Conservation (phyloP, 768 basidiomycete species). For the Leccinum rimulosum region DNA sequence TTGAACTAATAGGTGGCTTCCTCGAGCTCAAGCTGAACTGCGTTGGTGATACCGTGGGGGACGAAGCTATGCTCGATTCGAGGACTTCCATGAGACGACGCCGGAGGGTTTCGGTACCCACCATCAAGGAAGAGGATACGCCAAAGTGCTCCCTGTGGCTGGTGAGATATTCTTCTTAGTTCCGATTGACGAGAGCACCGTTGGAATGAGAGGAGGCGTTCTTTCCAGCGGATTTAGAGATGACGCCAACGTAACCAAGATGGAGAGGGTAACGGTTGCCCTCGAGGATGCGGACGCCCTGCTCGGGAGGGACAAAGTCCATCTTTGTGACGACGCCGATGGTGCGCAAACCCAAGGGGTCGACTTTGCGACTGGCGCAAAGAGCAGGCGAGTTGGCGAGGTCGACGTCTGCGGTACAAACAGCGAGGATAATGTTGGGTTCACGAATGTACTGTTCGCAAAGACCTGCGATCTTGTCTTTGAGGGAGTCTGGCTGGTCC, state of each 20-base stretch:
- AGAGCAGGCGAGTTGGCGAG: constrained; percentile 97
- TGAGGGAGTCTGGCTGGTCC: constrained; percentile 93
- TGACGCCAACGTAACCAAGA: constrained; percentile 95
- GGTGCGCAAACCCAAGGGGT: constrained; percentile 91
- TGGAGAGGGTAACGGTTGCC: constrained; percentile 97
- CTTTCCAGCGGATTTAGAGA: constrained; percentile 74
- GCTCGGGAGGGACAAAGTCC: constrained; percentile 89
- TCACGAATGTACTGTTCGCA: constrained; percentile 99
- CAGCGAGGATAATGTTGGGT: constrained; percentile 99
- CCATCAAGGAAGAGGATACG: constrained; percentile 66
- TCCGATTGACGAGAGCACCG: constrained; percentile 48
- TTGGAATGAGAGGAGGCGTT: constrained; percentile 48
- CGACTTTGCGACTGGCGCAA: constrained; percentile 88
- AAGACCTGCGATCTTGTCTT: constrained; percentile 84
- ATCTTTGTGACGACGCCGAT: constrained; percentile 99
- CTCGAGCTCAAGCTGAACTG: constrained; percentile 95
- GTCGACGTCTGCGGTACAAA: constrained; percentile 98
- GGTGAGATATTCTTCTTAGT: constrained; percentile 68
- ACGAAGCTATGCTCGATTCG: constrained; percentile 96
- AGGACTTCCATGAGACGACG: constrained; percentile 94
- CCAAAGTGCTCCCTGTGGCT: constrained; percentile 62
- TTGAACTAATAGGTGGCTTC: constrained; percentile 99
- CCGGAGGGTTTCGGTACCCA: constrained; percentile 88
- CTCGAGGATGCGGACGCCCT: constrained; percentile 75
- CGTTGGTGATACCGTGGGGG: constrained; percentile 92